These are phyloP conservation scores for Alternaria dauci DNA, from an alignment of 2,329 filamentous ascomycete genomes.

Conservation along the genomic window DNA sequence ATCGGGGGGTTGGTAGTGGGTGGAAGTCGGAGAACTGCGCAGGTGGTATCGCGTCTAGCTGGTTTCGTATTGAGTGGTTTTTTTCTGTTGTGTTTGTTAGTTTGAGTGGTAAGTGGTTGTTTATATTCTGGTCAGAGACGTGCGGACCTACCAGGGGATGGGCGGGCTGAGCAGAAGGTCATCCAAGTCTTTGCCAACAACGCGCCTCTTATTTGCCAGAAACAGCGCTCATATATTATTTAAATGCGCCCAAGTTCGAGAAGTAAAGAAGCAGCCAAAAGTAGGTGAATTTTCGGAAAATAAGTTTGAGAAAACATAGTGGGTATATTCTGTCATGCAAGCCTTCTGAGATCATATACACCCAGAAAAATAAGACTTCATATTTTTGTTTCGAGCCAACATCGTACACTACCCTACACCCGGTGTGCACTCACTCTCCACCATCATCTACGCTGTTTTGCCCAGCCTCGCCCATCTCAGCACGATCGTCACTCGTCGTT, in stretches of 20 bases:
- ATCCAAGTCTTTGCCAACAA: neutral
- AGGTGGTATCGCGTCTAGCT: no score
- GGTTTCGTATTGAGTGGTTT: no score
- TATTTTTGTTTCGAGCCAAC: neutral
- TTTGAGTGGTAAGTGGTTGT: neutral
- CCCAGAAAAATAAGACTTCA: neutral
- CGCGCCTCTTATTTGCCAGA: neutral
- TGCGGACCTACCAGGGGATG: neutral
- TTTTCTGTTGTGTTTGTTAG: neutral
- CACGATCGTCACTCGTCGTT: neutral
- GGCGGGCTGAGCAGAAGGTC: neutral
- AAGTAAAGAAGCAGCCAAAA: neutral
- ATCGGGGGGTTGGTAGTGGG: neutral
- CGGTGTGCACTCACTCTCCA: neutral
- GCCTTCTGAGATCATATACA: neutral
- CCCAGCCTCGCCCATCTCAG: neutral
- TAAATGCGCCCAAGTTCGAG: neutral
- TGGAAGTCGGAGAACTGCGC: neutral
- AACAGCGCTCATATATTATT: neutral
- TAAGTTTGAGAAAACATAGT: neutral
- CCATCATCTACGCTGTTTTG: neutral
- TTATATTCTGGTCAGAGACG: neutral
- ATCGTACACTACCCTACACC: neutral
- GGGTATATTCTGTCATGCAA: neutral
- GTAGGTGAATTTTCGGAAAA: neutral